phyloP scores from a whole-genome alignment of 2,329 filamentous ascomycete genomes.

The Aquanectria penicillioides region DNA sequence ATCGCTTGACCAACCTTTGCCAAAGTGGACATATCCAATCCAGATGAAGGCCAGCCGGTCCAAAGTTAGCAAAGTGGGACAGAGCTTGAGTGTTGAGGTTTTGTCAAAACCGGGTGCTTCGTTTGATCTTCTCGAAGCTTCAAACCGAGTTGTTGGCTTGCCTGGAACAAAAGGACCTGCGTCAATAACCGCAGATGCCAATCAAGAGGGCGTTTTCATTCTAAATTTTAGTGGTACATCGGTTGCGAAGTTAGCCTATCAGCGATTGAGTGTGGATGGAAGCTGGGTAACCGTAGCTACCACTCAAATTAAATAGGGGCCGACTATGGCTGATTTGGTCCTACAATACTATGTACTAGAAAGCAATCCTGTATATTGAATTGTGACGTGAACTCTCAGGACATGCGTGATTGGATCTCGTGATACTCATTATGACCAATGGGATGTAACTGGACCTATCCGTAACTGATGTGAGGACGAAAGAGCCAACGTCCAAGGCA shows the following conservation, averaged over 20 bases:
- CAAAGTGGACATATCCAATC: conserved; percentile 44
- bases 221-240: conserved; percentile 1
- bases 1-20: conserved; percentile 44
- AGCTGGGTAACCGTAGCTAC: conserved; percentile 25
- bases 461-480: too few relatives aligned
- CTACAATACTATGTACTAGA: too few relatives aligned
- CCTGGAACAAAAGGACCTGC: conserved; percentile 10
- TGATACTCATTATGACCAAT: too few relatives aligned
- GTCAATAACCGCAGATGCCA: neutral
- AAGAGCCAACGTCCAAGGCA: too few relatives aligned
- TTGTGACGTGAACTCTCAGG: too few relatives aligned
- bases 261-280: conserved; percentile 23
- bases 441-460: too few relatives aligned
- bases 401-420: too few relatives aligned
- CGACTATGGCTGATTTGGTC: too few relatives aligned
- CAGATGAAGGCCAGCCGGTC: conserved; percentile 30
- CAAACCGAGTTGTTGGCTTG: conserved; percentile 25
- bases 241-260: conserved; percentile 24
- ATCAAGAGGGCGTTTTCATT: conserved; percentile 2
- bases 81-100: conserved; percentile 13
- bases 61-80: neutral
- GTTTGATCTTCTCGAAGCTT: conserved; percentile 30
- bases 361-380: too few relatives aligned
- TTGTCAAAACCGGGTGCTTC: conserved; percentile 17
- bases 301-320: too few relatives aligned